Base-by-base conservation (phyloP, 2,329 filamentous ascomycete genomes). In the Arachnomyces sp. region DNA sequence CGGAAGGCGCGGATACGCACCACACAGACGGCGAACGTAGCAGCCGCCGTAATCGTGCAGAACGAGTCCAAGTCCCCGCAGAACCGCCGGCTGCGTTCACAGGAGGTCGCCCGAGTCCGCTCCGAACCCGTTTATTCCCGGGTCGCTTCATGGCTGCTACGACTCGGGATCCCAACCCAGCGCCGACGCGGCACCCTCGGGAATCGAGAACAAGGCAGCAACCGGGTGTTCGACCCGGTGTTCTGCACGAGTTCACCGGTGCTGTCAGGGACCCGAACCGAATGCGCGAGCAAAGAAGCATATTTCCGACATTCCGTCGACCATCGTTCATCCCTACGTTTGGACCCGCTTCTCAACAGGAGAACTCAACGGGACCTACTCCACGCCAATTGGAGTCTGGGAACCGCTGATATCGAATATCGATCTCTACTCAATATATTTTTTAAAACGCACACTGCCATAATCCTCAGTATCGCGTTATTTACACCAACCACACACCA, bases 1-100 rank as follows among this genome's bases (percentile, higher is more conserved):
- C 84, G 2, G 77, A 80, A 45, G 71, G 65, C 38, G 43, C 49
- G 32, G 60, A 58, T 34, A 37, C 46, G 12, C 17, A 4, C 34
- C 15, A 36, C 34, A 4, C 33, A 8, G 15, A 13, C 34, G 34
- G 9, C 46, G 48, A 34, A 41, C 43, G 40, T 25, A 40, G 28
- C 40, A 46, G 40, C 28, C 44, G 39, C 44, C 46, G 34, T 36
- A 39, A 16, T 47, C 57, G 51, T 44, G 43, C 40, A 32, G 54
- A 34, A 31, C 51, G 57, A 28, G 43, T 44, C 15, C 49, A 57
- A 45, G 39, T 45, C 40, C 55, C 49, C 18, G 56, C 51, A 46
- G 56, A 53, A 36, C 59, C 61, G 18, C 59, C 59, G 36, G 55
- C 55, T 45, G 59, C 55, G 13, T 61, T 60, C 40, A 51, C 60